Evolutionary conservation across 371 early-diverging fungal species (phyloP), one percentile per base, ranked within the genome.

Genomic region (Dichotomocladium elegans): DNA sequence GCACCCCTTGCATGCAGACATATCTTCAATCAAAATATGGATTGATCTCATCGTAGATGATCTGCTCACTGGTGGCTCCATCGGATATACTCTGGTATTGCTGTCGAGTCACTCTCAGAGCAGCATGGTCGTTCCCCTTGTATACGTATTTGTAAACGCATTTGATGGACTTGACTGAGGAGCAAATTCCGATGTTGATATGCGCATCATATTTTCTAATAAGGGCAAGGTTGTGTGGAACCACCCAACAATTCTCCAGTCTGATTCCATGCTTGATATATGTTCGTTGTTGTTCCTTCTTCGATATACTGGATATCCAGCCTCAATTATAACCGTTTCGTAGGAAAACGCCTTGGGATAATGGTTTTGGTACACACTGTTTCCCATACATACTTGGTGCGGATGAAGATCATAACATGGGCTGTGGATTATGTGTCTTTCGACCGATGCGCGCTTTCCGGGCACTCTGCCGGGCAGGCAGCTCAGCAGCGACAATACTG

Each of bases 61-160:
- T n/a, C n/a, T n/a, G n/a, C n/a, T n/a, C n/a, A n/a, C n/a, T n/a
- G n/a, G 26, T n/a, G 34, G 10, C 34, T 33, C n/a, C 34, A 12
- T 33, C 12, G 34, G 34, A n/a, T n/a, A n/a, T n/a, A n/a, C 34
- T 12, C n/a, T 33, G 34, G 1, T 2, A 33, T 33, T 33, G 34
- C n/a, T 33, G 34, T 10, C 1, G 34, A n/a, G 34, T 12, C 1
- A 33, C 34, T 12, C 12, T n/a, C n/a, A 33, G 12, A 12, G 34
- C 10, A 21, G 65, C 51, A 11, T 44, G 3, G 40, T 70, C 67
- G 35, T 61, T 59, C 1, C 74, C 68, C 31, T 68, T 70, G 51
- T 65, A 63, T 5, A 69, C 57, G 44, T 71, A 75, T 41, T 68
- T 75, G 58, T 58, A 69, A 5, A 72, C 27, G 41, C 72, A 76